Base-by-base conservation (phyloP, 2,329 filamentous ascomycete species). In the Davidsoniella virescens region DNA sequence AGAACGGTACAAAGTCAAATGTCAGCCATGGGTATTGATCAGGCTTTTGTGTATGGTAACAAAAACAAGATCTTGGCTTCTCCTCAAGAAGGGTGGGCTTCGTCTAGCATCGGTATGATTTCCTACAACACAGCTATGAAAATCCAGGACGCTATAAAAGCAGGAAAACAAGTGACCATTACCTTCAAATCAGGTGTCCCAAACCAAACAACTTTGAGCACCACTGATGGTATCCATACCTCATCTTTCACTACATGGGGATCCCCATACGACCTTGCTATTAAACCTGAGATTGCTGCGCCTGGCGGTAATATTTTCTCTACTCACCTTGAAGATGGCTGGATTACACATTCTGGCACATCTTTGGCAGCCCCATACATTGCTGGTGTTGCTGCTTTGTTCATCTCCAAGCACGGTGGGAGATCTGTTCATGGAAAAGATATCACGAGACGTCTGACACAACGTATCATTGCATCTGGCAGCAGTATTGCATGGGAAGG, bases 311-410 rank as follows among this genome's bases (percentile, higher is more conserved):
- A 66, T 26, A 72, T 76, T 42, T 62, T 71, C 49, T 73, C 69
- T 40, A 75, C 72, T 1, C 68, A 67, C 41, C 64, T 67, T 33
- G 1, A 2, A 3, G 9, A 2, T 20, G 55, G 52, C 8, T 77
- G 72, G 54, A 65, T 65, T 12, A 61, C 70, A 5, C 61, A 71
- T 49, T 70, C 65, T 41, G 75, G 74, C 43, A 77, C 75, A 0
- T 75, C 71, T 1, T 76, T 78, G 73, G 68, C 72, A 1, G 68
- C 68, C 5, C 73, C 73, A 0, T 73, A 73, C 52, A 63, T 73
- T 23, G 71, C 72, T 37, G 73, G 71, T 12, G 61, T 71, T 17
- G 69, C 68, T 2, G 69, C 67, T 5, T 57, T 72, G 23, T 71
- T 67, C 54, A 63, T 71, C 41, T 62, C 65, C 6, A 57, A 65